Evolutionary conservation across 805 yeast species (phyloP).

Genomic region (Maudiozyma saulgeensis): DNA sequence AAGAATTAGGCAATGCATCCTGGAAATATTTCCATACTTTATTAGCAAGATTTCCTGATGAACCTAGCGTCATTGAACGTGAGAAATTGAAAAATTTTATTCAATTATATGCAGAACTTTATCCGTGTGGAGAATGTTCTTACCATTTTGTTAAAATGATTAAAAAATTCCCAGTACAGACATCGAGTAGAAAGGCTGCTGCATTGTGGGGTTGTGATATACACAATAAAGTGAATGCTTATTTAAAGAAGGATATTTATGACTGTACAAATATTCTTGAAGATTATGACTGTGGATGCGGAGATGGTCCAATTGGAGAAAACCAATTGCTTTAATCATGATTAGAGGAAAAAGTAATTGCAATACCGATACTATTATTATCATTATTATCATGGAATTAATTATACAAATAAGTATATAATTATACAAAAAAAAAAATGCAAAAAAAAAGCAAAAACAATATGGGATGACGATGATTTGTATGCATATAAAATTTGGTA

Average conservation of each 20-base stretch:
- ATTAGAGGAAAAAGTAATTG: too few species aligned
- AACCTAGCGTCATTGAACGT: constrained; percentile 57
- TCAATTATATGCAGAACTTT: constrained; percentile 74
- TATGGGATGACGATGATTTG: not conserved
- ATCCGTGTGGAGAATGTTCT: constrained; percentile 97
- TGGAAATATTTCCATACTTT: constrained; percentile 92
- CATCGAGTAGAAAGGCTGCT: constrained; percentile 64
- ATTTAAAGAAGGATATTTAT: constrained; percentile 58
- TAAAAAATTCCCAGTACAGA: constrained; percentile 74
- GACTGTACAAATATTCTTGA: constrained; percentile 82
- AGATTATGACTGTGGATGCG: constrained; percentile 96
- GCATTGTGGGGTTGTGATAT: constrained; percentile 94
- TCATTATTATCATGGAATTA: too few species aligned
- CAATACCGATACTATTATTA: too few species aligned
- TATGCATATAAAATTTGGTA: not conserved
- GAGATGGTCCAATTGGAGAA: constrained; percentile 33
- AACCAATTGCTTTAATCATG: too few species aligned
- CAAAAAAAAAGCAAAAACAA: not conserved
- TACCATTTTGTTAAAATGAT: constrained; percentile 72
- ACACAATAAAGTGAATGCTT: constrained; percentile 77
- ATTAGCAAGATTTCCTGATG: constrained; percentile 83
- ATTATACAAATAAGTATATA: constrained; percentile 12
- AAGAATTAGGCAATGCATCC: constrained; percentile 81
- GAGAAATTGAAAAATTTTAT: constrained; percentile 56
- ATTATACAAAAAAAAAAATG: not conserved